These are phyloP conservation scores for Cornus kousa DNA, from an alignment of 148 eudicot species.

Conservation along the genomic window DNA sequence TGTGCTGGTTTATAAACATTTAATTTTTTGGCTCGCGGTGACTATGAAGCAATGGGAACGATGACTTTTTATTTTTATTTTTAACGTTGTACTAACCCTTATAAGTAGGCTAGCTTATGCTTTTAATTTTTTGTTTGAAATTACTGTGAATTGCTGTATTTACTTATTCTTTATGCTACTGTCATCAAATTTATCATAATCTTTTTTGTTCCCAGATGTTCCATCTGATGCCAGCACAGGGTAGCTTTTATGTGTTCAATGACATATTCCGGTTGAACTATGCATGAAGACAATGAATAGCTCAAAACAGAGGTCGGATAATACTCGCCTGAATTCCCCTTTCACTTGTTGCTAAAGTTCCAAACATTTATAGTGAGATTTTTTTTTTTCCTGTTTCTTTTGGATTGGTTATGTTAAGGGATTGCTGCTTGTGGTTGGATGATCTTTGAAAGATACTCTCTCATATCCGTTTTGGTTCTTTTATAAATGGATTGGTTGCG, in stretches of 20 bases:
- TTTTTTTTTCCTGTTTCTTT: not conserved
- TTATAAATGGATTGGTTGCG: not conserved
- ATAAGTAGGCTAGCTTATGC: too few relatives aligned
- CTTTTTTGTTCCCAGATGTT: constrained; percentile 27
- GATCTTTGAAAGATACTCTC: not conserved
- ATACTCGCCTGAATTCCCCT: not conserved
- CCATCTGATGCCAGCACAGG: constrained; percentile 41
- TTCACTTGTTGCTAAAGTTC: not conserved
- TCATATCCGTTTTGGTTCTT: not conserved
- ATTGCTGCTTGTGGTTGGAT: not conserved
- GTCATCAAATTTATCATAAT: too few relatives aligned
- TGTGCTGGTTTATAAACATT: too few relatives aligned
- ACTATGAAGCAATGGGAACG: too few relatives aligned
- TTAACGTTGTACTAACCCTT: too few relatives aligned
- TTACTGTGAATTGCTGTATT: too few relatives aligned
- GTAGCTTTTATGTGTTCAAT: constrained; percentile 36
- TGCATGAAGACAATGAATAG: constrained; percentile 19
- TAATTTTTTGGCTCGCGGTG: too few relatives aligned
- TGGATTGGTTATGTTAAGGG: not conserved
- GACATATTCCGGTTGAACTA: constrained; percentile 45
- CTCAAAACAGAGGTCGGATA: not conserved
- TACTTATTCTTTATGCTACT: too few relatives aligned
- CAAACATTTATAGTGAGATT: not conserved
- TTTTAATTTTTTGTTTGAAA: too few relatives aligned
- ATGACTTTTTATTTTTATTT: too few relatives aligned